Percentiles rank a stretch among this genome's conserved stretches.
Evolutionary conservation across 163 green algal species (phyloP).

Genomic region (Scenedesmus sp.): DNA sequence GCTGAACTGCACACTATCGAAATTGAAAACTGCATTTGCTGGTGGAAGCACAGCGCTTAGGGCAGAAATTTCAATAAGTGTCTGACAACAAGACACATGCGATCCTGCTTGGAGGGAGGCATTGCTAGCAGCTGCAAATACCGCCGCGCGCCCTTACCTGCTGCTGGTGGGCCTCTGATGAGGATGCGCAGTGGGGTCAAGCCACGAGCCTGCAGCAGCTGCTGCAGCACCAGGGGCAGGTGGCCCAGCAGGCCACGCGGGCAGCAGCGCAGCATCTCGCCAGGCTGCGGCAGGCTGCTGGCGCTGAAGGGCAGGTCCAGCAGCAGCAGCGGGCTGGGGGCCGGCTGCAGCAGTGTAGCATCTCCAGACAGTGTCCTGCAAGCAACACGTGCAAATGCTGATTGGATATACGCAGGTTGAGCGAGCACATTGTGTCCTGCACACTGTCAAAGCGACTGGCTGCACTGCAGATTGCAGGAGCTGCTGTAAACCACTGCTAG

Average conservation of each 20-base stretch:
- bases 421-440: too few relatives aligned
- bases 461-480: too few relatives aligned
- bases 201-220: slow-evolving; percentile 31
- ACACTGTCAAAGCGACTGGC: too few relatives aligned
- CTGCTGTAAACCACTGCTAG: too few relatives aligned
- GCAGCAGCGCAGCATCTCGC: not conserved
- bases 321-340: slow-evolving; percentile 6
- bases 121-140: not conserved
- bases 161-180: slow-evolving; percentile 57
- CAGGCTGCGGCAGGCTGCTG: slow-evolving; percentile 5
- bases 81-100: not conserved
- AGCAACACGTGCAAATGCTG: not conserved
- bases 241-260: slow-evolving; percentile 40
- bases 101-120: not conserved
- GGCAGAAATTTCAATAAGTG: too few relatives aligned
- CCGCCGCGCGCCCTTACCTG: slow-evolving; percentile 47
- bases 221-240: slow-evolving; percentile 38
- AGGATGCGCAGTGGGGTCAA: slow-evolving; percentile 59
- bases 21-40: too few relatives aligned
- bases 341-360: not conserved
- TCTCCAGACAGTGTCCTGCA: not conserved
- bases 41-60: too few relatives aligned
- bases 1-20: not conserved
- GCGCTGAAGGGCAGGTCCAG: slow-evolving; percentile 46
- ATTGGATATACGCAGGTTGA: not conserved